Conservation (phyloP, 768 basidiomycete species). For the Chalciporus piperatus region DNA sequence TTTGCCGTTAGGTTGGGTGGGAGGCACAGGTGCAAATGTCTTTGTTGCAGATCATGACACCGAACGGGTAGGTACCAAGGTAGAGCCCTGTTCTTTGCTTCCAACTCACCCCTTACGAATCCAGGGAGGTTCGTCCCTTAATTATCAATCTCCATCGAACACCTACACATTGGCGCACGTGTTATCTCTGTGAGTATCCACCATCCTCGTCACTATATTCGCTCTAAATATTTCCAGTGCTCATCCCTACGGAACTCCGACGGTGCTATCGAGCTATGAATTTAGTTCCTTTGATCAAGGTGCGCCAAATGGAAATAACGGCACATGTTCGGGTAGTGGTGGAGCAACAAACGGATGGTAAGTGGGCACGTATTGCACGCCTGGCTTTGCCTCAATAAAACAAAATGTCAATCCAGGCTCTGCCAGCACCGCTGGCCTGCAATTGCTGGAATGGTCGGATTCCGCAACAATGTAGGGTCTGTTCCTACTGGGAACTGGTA, state of each 20-base stretch:
- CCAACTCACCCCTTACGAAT: neutral
- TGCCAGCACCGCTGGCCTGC: constrained; percentile 65
- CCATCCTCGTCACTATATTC: neutral
- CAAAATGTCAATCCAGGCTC: constrained; percentile 31
- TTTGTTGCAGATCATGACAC: constrained; percentile 74
- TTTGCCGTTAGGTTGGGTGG: constrained; percentile 41
- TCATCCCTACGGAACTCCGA: constrained; percentile 64
- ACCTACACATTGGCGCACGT: constrained; percentile 58
- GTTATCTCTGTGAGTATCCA: constrained; percentile 43
- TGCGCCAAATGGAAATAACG: constrained; percentile 19
- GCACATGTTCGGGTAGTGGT: constrained; percentile 48
- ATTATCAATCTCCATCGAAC: constrained; percentile 60
- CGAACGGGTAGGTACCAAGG: constrained; percentile 43
- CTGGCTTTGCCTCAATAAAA: constrained; percentile 19
- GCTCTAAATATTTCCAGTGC: constrained; percentile 29
- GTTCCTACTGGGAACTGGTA: constrained; percentile 55
- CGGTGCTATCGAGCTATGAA: constrained; percentile 21
- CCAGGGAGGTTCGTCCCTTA: constrained; percentile 53
- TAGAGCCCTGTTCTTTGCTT: neutral
- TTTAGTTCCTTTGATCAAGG: neutral
- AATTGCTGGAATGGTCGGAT: constrained; percentile 58
- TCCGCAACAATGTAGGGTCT: constrained; percentile 49
- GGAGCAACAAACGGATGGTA: constrained; percentile 50
- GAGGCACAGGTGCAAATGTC: constrained; percentile 52
- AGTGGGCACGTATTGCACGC: neutral